Percentiles rank a stretch among this genome's conserved stretches.
These are phyloP conservation scores for Stagonosporopsis vannaccii DNA, from an alignment of 2,329 filamentous ascomycete species.

Conservation along the genomic window DNA sequence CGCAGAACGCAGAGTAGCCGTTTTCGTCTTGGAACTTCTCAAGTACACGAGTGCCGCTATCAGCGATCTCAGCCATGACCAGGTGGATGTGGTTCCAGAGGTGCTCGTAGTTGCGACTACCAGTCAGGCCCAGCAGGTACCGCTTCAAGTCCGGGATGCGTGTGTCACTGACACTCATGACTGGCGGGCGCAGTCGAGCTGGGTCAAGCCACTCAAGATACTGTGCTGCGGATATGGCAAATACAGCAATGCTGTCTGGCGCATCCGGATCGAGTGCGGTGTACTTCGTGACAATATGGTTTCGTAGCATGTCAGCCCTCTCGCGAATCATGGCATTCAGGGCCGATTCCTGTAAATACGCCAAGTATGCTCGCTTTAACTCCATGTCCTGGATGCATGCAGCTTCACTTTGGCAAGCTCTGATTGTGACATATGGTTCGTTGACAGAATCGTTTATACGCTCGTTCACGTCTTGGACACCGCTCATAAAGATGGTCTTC, in stretches of 20 bases:
- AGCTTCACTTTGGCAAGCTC: not conserved
- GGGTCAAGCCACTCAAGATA: constrained; percentile 13
- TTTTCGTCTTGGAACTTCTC: constrained; percentile 10
- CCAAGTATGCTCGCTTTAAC: constrained; percentile 2
- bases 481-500: constrained; percentile 18
- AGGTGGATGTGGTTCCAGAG: constrained; percentile 17
- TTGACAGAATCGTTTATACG: not conserved
- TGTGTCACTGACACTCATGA: constrained; percentile 11
- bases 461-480: constrained; percentile 10
- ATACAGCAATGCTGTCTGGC: constrained; percentile 6
- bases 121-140: constrained; percentile 10
- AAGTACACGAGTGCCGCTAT: constrained; percentile 8
- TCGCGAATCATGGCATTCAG: constrained; percentile 16
- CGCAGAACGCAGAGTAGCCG: constrained; percentile 12
- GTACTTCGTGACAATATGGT: constrained; percentile 7
- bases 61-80: constrained; percentile 12
- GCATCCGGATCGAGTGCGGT: constrained; percentile 6
- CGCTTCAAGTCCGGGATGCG: constrained; percentile 13
- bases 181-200: constrained; percentile 10
- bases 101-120: constrained; percentile 11
- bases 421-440: constrained; percentile 10
- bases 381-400: not conserved
- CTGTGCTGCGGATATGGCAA: constrained; percentile 12
- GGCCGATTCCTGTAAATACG: constrained; percentile 9
- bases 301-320: constrained; percentile 4